These are phyloP conservation scores for Arthrobotrys musiformis DNA, from an alignment of 2,329 filamentous ascomycete genomes.

Conservation along the genomic window DNA sequence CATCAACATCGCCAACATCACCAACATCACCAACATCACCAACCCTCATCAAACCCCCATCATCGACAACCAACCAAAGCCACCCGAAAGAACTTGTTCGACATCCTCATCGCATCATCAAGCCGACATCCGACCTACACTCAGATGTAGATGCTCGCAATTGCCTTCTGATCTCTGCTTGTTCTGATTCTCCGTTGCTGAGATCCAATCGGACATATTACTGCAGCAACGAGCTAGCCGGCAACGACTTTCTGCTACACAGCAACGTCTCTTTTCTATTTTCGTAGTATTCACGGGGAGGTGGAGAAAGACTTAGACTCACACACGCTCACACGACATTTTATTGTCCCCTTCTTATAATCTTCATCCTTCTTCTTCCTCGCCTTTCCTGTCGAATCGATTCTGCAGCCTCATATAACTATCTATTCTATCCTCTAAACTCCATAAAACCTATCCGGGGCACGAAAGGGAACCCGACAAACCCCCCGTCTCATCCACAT, in stretches of 20 bases:
- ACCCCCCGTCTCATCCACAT: conserved; percentile 5
- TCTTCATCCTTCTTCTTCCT: too few species aligned
- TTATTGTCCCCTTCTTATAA: too few species aligned
- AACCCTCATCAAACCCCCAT: too few species aligned
- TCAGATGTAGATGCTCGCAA: background rate
- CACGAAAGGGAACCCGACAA: too few species aligned
- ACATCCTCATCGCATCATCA: background rate
- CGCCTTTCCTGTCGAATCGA: too few species aligned
- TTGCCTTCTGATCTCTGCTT: background rate
- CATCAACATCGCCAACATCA: background rate
- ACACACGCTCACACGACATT: too few species aligned
- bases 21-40: background rate
- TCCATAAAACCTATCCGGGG: background rate
- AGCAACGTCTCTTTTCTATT: too few species aligned
- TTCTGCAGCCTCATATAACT: too few species aligned
- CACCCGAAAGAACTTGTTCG: background rate
- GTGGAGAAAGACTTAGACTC: too few species aligned
- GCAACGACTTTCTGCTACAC: background rate
- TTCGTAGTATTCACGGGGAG: too few species aligned
- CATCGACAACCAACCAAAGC: background rate
- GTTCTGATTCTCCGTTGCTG: background rate
- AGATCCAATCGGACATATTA: background rate
- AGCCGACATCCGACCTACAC: background rate
- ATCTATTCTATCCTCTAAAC: background rate
- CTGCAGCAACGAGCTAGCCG: too few species aligned